Base-by-base conservation (phyloP, 805 yeast genomes). In the Metschnikowia vanudenii region DNA sequence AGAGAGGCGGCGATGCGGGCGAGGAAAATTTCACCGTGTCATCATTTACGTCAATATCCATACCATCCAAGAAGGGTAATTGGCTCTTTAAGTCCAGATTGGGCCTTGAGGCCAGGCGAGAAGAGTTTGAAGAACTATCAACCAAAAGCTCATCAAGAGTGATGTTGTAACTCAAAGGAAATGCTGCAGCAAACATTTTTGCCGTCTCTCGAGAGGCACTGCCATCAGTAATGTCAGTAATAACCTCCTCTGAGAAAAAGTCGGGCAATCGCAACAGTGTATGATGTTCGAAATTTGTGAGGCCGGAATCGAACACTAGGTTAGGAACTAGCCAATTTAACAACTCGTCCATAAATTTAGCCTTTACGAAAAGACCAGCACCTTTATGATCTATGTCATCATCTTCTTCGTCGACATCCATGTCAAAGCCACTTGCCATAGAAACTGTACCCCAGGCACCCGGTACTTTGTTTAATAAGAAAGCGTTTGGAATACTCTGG, bases 401-500 rank as follows among this genome's bases (percentile, higher is more conserved):
- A 6, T 62, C 65, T 7, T 67, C 73, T 9, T 61, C 65, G 36
- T 65, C 71, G n/a, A 60, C 65, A 41, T 61, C 65, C 50, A 70
- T 64, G 32, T 58, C 59, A 49, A 68, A 68, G 37, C 58, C 67
- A 20, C 52, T 51, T 10, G 67, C 50, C 13, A 57, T 44, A 8
- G 58, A 44, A 16, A 39, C 38, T 7, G 40, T 18, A 8, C 52
- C 51, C 54, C 52, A 46, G 6, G 56, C 43, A 5, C 52, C 50
- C 1, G 46, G 47, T 22, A 50, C 9, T 67, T 65, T 71, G 16
- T 69, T 65, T 11, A 66, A 50, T 34, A 76, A 63, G 51, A 81
- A 81, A 12, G 60, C 55, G 13, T 72, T 68, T 0, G 95, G 92
- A 10, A 86, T 80, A 0, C 86, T 76, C 37, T 75, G 69, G 0